A percentile compares a stretch with the other conserved stretches of the same genome.
These are phyloP conservation scores for Mycena metata DNA, from an alignment of 768 basidiomycete genomes.

Conservation along the genomic window DNA sequence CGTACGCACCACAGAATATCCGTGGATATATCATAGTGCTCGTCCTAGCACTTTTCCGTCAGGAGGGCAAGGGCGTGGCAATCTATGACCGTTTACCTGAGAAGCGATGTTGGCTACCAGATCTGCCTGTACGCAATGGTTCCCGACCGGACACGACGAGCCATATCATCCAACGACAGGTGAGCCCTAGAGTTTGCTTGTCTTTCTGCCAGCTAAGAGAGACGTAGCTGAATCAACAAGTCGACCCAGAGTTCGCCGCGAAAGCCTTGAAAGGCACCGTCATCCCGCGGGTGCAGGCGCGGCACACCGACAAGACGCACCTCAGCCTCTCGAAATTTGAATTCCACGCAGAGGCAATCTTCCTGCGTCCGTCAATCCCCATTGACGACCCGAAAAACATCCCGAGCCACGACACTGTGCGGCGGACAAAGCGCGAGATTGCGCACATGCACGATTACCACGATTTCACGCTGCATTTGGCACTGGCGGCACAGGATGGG, in stretches of 20 bases:
- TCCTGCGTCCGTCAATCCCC: slow-evolving; percentile 28
- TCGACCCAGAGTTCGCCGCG: slow-evolving; percentile 18
- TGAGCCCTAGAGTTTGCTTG: not conserved
- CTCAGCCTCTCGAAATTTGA: slow-evolving; percentile 34
- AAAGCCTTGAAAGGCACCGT: slow-evolving; percentile 11
- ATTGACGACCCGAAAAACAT: slow-evolving; percentile 34
- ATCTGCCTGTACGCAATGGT: slow-evolving; percentile 26
- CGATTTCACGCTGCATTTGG: slow-evolving; percentile 32
- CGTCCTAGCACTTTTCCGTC: slow-evolving; percentile 29
- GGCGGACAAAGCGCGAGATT: slow-evolving; percentile 34
- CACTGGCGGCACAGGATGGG: slow-evolving; percentile 33
- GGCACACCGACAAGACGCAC: slow-evolving; percentile 32
- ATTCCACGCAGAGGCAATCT: slow-evolving; percentile 33
- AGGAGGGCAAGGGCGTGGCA: slow-evolving; percentile 16
- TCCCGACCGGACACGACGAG: slow-evolving; percentile 28
- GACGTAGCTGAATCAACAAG: slow-evolving; percentile 22
- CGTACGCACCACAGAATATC: slow-evolving; percentile 33
- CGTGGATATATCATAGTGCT: slow-evolving; percentile 35
- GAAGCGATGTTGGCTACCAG: slow-evolving; percentile 28
- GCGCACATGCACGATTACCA: slow-evolving; percentile 37
- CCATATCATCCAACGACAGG: slow-evolving; percentile 35
- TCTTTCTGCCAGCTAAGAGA: not conserved
- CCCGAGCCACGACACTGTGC: slow-evolving; percentile 37
- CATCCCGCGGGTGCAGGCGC: slow-evolving; percentile 29
- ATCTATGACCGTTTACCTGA: slow-evolving; percentile 35